Percentiles rank a stretch among this genome's conserved stretches.
Evolutionary conservation across 306 rosid species (phyloP).

Genomic region (Cucurbita moschata): DNA sequence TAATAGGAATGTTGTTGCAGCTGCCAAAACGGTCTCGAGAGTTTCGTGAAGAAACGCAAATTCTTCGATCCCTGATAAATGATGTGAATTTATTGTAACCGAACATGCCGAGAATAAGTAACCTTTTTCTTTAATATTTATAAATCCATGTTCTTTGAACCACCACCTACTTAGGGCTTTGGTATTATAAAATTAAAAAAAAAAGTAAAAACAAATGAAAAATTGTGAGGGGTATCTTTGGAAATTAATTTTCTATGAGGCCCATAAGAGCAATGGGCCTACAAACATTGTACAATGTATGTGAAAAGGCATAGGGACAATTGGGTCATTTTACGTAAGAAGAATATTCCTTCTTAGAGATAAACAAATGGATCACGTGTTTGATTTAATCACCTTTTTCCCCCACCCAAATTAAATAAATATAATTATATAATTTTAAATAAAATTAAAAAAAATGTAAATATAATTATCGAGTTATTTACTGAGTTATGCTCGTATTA

Average conservation of each 20-base stretch:
- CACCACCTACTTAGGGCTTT: not conserved
- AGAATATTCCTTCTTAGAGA: not conserved
- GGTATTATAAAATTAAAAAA: not conserved
- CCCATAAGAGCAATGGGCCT: not conserved
- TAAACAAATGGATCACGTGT: not conserved
- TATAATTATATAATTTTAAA: no score
- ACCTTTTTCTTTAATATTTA: not conserved
- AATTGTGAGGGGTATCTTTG: not conserved
- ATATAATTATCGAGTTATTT: no score
- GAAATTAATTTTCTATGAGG: not conserved
- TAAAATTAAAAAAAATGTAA: no score
- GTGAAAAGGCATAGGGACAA: not conserved
- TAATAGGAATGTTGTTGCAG: no score
- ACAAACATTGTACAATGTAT: not conserved
- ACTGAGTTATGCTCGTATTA: no score
- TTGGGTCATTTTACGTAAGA: not conserved
- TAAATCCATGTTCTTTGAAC: not conserved
- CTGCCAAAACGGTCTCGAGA: no score
- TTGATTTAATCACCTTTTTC: not conserved
- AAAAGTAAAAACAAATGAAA: not conserved
- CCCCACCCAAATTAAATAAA: not conserved
- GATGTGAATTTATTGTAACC: not conserved
- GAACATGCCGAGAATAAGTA: not conserved
- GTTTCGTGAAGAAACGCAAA: not conserved
- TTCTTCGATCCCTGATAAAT: not conserved